Evolutionary conservation across 257 asterid species (phyloP), one percentile per base, ranked within the genome.

Genomic region (Scutellaria barbata): DNA sequence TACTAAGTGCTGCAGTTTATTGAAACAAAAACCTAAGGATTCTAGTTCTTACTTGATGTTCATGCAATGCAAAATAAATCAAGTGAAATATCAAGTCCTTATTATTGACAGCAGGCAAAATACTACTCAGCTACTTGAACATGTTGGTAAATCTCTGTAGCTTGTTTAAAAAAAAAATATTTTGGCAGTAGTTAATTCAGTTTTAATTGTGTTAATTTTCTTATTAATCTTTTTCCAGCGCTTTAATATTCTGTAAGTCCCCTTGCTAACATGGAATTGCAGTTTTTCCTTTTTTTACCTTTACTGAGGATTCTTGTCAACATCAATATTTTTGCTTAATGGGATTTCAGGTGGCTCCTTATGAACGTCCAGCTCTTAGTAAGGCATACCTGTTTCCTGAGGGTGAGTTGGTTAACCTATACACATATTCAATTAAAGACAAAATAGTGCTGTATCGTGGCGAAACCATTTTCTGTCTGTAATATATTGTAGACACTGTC

Each of bases 301-400:
- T 35, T 4, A 55, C 17, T 25, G 41, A 11, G 55, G 52, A 63
- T 47, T 41, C 22, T 67, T 25, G 50, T 8, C n/a, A 16, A 22
- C 61, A 30, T 25, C 47, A 3, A 47, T 56, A 25, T 35, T 65
- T 16, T 40, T 51, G 30, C 42, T 66, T 76, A 60, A 51, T 72
- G 74, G 66, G 75, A 63, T 83, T 84, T 70, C 87, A 89, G 97
- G 98, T 92, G 74, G 98, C 98, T 81, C 97, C 98, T 39, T 92
- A 90, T 81, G 98, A 92, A 82, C 97, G 98, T 55, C 98, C 98
- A 53, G 97, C 98, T 40, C 92, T 92, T 61, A 90, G 98, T 83
- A 92, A 92, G 79, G 96, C 87, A 40, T 92, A 92, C 87, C 90
- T 92, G 48, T 90, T 90, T 69, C 98, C 98, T 18, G 89, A 92